phyloP scores from a whole-genome alignment of 495 filamentous ascomycete species.

The Glarea lozoyensis region DNA sequence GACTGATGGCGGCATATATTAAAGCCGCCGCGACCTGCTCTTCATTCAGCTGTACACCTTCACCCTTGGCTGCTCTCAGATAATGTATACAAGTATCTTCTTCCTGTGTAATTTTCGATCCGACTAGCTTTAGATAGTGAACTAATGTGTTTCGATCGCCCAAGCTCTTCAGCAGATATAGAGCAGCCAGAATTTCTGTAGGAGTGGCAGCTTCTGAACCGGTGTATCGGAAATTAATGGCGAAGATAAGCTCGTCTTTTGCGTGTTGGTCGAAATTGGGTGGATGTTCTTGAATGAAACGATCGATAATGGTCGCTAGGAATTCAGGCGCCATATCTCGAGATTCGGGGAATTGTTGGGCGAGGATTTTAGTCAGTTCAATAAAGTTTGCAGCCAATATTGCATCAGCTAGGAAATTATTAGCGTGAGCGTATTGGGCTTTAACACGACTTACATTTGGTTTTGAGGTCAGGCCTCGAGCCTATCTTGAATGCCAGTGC shows the following conservation, averaged over 20 bases:
- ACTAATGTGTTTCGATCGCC: slow-evolving; percentile 55
- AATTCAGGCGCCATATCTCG: slow-evolving; percentile 53
- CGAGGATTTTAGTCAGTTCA: slow-evolving; percentile 65
- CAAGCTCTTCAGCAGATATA: slow-evolving; percentile 65
- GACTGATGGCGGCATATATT: slow-evolving; percentile 64
- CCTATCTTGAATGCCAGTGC: slow-evolving; percentile 80
- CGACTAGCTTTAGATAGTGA: slow-evolving; percentile 66
- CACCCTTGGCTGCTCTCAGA: slow-evolving; percentile 54
- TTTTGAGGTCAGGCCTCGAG: slow-evolving; percentile 68
- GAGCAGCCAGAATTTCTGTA: slow-evolving; percentile 59
- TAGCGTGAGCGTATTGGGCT: slow-evolving; percentile 24
- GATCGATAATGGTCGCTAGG: slow-evolving; percentile 69
- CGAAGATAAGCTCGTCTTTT: slow-evolving; percentile 56
- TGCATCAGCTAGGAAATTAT: slow-evolving; percentile 57
- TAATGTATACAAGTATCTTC: slow-evolving; percentile 40
- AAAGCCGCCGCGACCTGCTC: slow-evolving; percentile 74
- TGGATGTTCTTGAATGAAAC: slow-evolving; percentile 72
- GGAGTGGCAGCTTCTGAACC: slow-evolving; percentile 53
- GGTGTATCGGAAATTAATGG: slow-evolving; percentile 56
- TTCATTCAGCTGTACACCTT: slow-evolving; percentile 63
- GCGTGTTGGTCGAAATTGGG: slow-evolving; percentile 70
- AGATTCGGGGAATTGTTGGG: slow-evolving; percentile 46
- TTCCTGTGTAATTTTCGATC: slow-evolving; percentile 46
- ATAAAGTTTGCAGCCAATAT: slow-evolving; percentile 68
- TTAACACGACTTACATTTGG: slow-evolving; percentile 58